phyloP scores from a whole-genome alignment of 2,329 filamentous ascomycete species.

The Pseudogymnoascus sp. region DNA sequence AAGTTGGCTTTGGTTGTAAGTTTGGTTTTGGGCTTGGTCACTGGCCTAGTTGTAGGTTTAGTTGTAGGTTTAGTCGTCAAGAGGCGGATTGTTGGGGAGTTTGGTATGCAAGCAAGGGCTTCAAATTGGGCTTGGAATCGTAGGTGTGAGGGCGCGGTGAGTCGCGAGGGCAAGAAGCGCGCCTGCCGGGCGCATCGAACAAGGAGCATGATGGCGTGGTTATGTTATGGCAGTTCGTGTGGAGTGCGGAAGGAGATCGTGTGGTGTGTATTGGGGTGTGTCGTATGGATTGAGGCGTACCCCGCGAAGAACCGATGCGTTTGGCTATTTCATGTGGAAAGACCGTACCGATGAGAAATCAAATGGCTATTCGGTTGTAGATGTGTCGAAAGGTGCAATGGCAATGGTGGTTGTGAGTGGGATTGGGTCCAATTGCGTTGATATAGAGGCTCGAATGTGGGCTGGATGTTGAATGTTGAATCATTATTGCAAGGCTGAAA shows the following conservation, averaged over 20 bases:
- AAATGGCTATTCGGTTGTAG: not conserved
- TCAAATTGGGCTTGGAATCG: not conserved
- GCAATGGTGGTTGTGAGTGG: not conserved
- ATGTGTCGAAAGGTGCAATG: not conserved
- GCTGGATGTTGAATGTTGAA: not conserved
- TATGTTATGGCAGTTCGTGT: not conserved
- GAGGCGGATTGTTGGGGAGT: not conserved
- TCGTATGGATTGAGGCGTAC: not conserved
- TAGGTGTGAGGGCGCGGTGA: not conserved
- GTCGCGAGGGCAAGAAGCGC: not conserved
- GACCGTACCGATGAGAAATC: not conserved
- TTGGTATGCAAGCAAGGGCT: not conserved
- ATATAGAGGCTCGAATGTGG: not conserved
- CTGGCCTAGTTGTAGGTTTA: not conserved
- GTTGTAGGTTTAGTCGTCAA: not conserved
- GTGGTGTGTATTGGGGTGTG: not conserved
- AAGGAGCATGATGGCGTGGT: not conserved
- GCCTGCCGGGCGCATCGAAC: conserved; percentile 1
- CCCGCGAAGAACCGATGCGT: not conserved
- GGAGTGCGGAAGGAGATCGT: not conserved
- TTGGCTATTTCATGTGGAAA: not conserved
- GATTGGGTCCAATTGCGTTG: not conserved
- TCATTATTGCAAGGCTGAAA: not conserved
- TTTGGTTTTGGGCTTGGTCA: not conserved
- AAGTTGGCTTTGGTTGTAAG: not conserved